Evolutionary conservation across 2,329 filamentous ascomycete genomes (phyloP).

Genomic region (Botryotinia calthae): DNA sequence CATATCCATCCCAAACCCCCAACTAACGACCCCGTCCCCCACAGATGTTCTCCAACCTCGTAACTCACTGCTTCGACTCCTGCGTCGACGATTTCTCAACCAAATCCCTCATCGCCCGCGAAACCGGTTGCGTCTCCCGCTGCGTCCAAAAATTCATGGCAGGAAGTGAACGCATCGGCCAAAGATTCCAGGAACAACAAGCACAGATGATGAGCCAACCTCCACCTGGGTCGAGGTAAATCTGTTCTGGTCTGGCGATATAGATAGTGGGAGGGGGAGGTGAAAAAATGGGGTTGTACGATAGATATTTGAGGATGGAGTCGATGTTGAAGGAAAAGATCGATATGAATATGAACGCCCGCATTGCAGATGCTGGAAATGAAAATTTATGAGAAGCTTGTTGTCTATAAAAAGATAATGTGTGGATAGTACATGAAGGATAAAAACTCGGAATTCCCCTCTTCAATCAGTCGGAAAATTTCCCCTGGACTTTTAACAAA

Average conservation of each 20-base stretch:
- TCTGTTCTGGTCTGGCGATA: background rate
- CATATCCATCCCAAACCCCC: background rate
- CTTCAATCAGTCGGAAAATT: background rate
- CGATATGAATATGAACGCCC: background rate
- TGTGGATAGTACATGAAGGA: slow-evolving; percentile 2
- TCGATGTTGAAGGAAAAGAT: background rate
- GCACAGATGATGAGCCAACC: slow-evolving; percentile 51
- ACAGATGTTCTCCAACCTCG: slow-evolving; percentile 64
- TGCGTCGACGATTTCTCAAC: slow-evolving; percentile 99
- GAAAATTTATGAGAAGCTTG: background rate
- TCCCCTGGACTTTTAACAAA: background rate
- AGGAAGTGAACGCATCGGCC: slow-evolving; percentile 81
- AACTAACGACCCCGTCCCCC: background rate
- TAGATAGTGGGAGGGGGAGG: background rate
- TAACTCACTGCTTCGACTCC: slow-evolving; percentile 90
- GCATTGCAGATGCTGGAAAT: background rate
- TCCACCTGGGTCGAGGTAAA: slow-evolving; percentile 34
- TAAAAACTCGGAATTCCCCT: slow-evolving; percentile 1
- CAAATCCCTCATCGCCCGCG: slow-evolving; percentile 84
- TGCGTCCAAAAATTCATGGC: slow-evolving; percentile 98
- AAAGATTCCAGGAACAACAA: slow-evolving; percentile 78
- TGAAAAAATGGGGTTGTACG: background rate
- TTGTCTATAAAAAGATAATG: background rate
- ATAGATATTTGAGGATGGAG: background rate
- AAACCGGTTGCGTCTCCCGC: slow-evolving; percentile 87